A percentile compares a stretch with the other conserved stretches of the same genome.
phyloP scores from a whole-genome alignment of 257 asterid species.

The Rubia yunnanensis region DNA sequence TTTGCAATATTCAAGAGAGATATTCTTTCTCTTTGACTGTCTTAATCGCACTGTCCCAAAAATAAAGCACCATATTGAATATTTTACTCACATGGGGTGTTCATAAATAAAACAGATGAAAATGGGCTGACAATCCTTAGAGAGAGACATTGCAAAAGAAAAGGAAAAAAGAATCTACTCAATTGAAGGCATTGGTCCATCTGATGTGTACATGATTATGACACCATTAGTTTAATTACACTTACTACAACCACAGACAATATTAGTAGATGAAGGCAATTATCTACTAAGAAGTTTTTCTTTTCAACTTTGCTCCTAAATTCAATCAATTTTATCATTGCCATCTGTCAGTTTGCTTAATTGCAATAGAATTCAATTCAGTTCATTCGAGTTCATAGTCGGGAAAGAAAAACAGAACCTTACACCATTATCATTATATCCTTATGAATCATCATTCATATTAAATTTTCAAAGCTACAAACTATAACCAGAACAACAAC shows the following conservation, averaged over 20 bases:
- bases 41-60: slow-evolving; percentile 1
- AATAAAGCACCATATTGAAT: not conserved
- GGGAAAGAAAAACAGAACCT: too few relatives aligned
- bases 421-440: slow-evolving; percentile 14
- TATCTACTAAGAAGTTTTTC: not conserved
- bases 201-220: slow-evolving; percentile 15
- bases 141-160: slow-evolving; percentile 16
- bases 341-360: too few relatives aligned
- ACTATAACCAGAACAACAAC: slow-evolving; percentile 17
- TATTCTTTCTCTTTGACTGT: slow-evolving; percentile 2
- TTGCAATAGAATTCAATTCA: too few relatives aligned
- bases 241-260: slow-evolving; percentile 8
- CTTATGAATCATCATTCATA: slow-evolving; percentile 15
- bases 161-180: slow-evolving; percentile 19
- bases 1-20: not conserved
- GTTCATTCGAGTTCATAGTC: too few relatives aligned
- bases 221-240: slow-evolving; percentile 11
- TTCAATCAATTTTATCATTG: too few relatives aligned
- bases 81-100: not conserved
- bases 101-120: slow-evolving; percentile 9
- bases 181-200: slow-evolving; percentile 16
- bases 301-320: too few relatives aligned
- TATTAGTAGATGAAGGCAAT: not conserved
- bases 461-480: slow-evolving; percentile 9
- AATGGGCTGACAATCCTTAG: slow-evolving; percentile 19